phyloP scores from a whole-genome alignment of 257 asterid species.

The Sherardia arvensis region DNA sequence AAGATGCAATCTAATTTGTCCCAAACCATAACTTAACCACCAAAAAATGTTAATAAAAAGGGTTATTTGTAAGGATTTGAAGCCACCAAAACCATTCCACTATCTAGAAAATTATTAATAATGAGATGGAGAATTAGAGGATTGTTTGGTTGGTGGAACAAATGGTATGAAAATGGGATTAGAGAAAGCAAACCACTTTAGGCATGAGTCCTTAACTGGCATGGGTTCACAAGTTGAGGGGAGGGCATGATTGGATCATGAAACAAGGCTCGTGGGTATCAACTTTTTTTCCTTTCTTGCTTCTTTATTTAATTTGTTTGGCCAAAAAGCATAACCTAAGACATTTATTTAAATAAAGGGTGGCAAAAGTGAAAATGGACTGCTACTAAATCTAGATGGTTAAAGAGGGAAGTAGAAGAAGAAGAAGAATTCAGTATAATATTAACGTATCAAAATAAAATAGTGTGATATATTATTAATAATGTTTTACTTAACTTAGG shows the following conservation, averaged over 20 bases:
- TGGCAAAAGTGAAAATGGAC: slow-evolving; percentile 22
- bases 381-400: slow-evolving; percentile 18
- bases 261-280: slow-evolving; percentile 63
- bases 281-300: slow-evolving; percentile 27
- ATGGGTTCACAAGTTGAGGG: slow-evolving; percentile 42
- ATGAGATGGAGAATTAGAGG: background rate
- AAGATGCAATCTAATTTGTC: background rate
- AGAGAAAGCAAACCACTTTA: slow-evolving; percentile 5
- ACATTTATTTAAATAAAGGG: slow-evolving; percentile 29
- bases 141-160: slow-evolving; percentile 27
- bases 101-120: background rate
- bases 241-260: slow-evolving; percentile 66
- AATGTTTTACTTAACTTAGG: no score
- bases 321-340: slow-evolving; percentile 48
- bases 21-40: background rate
- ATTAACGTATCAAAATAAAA: no score
- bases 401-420: slow-evolving; percentile 33
- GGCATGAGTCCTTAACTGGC: slow-evolving; percentile 36
- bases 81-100: background rate
- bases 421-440: no score
- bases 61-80: background rate
- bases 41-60: background rate
- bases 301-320: slow-evolving; percentile 31
- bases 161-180: slow-evolving; percentile 15
- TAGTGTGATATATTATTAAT: no score